Evolutionary conservation across 352 stramenopile genomes (phyloP).

Genomic region (Phytopythium delawarense): DNA sequence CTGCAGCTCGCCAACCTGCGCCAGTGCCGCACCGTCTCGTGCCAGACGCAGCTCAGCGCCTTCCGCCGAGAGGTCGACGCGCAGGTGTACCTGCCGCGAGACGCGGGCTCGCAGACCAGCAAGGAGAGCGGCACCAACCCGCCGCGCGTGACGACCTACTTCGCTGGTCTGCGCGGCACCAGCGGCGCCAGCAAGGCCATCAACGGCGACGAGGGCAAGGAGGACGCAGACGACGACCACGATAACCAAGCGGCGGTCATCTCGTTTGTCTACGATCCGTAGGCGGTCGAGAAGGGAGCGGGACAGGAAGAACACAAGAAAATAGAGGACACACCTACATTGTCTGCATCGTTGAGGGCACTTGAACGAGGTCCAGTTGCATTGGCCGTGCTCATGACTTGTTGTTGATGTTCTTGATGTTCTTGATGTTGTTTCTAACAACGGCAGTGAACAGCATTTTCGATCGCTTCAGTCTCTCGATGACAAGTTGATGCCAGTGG

Average conservation of each 20-base stretch:
- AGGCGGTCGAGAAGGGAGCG: constrained; percentile 1
- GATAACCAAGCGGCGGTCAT: constrained; percentile 50
- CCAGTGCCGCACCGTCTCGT: constrained; percentile 84
- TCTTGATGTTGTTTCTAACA: too few species aligned
- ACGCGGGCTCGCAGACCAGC: constrained; percentile 77
- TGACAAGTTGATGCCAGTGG: too few species aligned
- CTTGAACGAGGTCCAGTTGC: constrained; percentile 1
- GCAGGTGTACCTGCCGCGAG: constrained; percentile 77
- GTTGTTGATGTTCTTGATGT: too few species aligned
- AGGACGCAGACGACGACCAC: constrained; percentile 18
- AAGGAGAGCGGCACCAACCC: constrained; percentile 83
- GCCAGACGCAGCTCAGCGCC: constrained; percentile 87
- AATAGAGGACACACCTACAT: too few species aligned
- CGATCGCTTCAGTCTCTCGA: too few species aligned
- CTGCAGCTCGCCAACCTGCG: constrained; percentile 91
- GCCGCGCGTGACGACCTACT: constrained; percentile 69
- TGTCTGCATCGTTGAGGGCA: not conserved
- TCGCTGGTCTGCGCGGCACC: constrained; percentile 45
- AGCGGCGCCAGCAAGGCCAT: constrained; percentile 6
- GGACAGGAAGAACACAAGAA: not conserved
- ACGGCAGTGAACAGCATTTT: too few species aligned
- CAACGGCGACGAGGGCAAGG: constrained; percentile 23
- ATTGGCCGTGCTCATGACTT: too few species aligned
- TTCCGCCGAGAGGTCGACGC: constrained; percentile 86
- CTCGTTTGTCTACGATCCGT: constrained; percentile 72